Evolutionary conservation across 2,329 filamentous ascomycete species (phyloP).

Genomic region (Hypoxylon sp.): DNA sequence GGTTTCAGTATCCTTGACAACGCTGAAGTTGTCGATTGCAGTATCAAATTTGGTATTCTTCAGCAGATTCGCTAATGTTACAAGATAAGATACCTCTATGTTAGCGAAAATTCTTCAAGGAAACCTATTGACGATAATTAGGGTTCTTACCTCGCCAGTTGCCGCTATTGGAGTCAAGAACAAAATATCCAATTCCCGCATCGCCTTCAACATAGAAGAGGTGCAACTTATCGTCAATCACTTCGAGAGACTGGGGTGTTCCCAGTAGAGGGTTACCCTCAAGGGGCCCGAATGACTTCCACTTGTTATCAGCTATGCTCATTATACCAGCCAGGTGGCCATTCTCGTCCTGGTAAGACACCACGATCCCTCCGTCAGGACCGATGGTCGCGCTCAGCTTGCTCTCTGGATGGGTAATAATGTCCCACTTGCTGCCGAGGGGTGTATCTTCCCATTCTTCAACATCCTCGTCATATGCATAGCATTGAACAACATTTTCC

Average conservation of each 20-base stretch:
- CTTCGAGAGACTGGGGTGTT: constrained; percentile 38
- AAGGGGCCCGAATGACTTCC: constrained; percentile 33
- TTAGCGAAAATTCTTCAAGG: constrained; percentile 6
- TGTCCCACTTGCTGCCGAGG: constrained; percentile 31
- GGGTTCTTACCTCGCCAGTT: constrained; percentile 32
- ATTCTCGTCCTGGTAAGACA: constrained; percentile 37
- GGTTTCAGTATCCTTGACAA: constrained; percentile 25
- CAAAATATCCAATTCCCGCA: constrained; percentile 24
- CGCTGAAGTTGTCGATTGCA: constrained; percentile 31
- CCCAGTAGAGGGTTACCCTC: constrained; percentile 23
- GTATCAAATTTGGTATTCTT: constrained; percentile 30
- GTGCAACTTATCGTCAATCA: constrained; percentile 32
- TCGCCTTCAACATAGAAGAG: constrained; percentile 34
- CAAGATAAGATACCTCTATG: neutral
- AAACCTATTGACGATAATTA: neutral
- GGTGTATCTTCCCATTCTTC: constrained; percentile 42
- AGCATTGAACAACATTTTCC: constrained; percentile 31
- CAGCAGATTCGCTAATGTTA: constrained; percentile 22
- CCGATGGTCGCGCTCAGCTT: constrained; percentile 31
- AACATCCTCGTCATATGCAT: constrained; percentile 34
- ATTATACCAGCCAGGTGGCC: constrained; percentile 32
- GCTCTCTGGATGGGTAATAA: constrained; percentile 26
- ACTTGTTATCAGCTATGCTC: constrained; percentile 16
- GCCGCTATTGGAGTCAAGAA: constrained; percentile 15
- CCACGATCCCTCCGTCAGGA: constrained; percentile 28